phyloP scores from a whole-genome alignment of 768 basidiomycete genomes.

The Suillus cothurnatus region DNA sequence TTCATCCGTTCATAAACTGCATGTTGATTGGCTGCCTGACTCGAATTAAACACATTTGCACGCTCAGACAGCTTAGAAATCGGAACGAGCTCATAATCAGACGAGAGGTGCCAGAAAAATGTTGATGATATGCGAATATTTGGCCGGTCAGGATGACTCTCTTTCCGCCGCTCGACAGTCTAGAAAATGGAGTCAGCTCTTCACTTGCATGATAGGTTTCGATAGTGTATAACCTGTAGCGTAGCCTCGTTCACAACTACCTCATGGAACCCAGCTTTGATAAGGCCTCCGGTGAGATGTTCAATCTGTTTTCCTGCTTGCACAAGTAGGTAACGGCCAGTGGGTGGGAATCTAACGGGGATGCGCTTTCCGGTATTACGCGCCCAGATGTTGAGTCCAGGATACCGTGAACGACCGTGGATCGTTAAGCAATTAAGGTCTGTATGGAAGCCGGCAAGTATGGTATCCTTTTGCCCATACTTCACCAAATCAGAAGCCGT shows the following conservation, averaged over 20 bases:
- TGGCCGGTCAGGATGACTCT: constrained; percentile 70
- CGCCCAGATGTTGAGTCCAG: constrained; percentile 93
- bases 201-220: not conserved
- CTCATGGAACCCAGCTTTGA: constrained; percentile 94
- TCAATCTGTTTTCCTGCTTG: constrained; percentile 97
- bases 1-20: constrained; percentile 70
- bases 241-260: constrained; percentile 89
- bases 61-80: constrained; percentile 55
- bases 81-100: constrained; percentile 76
- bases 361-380: constrained; percentile 92
- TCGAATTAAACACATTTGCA: constrained; percentile 44
- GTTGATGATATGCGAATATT: constrained; percentile 95
- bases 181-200: constrained; percentile 28
- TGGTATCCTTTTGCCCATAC: constrained; percentile 77
- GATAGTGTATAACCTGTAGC: constrained; percentile 51
- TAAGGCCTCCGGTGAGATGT: constrained; percentile 78
- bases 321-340: constrained; percentile 80
- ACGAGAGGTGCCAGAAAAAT: constrained; percentile 93
- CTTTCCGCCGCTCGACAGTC: constrained; percentile 65
- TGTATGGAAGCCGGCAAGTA: constrained; percentile 92
- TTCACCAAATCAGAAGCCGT: constrained; percentile 89
- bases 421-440: constrained; percentile 96
- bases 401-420: constrained; percentile 83
- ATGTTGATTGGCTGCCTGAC: constrained; percentile 33
- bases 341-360: constrained; percentile 81